A percentile compares a stretch with the other conserved stretches of the same genome.
Evolutionary conservation across 2,329 filamentous ascomycete species (phyloP).

Genomic region (Fusarium sp.): DNA sequence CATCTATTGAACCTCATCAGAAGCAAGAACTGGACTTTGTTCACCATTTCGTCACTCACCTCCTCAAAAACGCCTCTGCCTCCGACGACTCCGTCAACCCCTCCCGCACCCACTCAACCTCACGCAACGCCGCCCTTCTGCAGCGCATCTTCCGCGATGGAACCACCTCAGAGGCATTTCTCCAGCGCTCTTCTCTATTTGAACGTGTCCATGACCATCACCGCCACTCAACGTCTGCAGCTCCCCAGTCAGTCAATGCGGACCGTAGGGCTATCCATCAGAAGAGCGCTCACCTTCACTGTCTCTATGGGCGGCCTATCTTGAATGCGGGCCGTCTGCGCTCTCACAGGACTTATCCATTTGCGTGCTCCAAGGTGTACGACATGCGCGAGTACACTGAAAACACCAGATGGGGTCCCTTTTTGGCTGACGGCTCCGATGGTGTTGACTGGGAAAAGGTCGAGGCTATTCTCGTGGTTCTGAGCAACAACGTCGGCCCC

Average conservation of each 20-base stretch:
- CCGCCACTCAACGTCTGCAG: constrained; percentile 37
- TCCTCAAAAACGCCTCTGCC: constrained; percentile 56
- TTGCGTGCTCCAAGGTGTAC: constrained; percentile 74
- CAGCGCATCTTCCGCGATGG: constrained; percentile 54
- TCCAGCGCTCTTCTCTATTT: constrained; percentile 71
- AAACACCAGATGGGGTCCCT: constrained; percentile 73
- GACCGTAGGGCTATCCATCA: constrained; percentile 56
- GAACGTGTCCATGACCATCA: constrained; percentile 58
- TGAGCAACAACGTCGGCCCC: constrained; percentile 67
- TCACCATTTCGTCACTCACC: constrained; percentile 53
- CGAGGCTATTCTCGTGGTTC: constrained; percentile 74
- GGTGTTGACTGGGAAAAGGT: constrained; percentile 81
- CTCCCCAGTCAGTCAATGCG: constrained; percentile 10
- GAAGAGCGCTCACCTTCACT: constrained; percentile 73
- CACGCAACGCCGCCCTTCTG: constrained; percentile 58
- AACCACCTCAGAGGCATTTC: constrained; percentile 64
- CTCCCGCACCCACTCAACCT: constrained; percentile 52
- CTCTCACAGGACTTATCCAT: constrained; percentile 59
- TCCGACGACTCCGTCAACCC: constrained; percentile 44
- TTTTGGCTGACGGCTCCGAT: constrained; percentile 66
- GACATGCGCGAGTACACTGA: constrained; percentile 73
- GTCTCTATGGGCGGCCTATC: constrained; percentile 70
- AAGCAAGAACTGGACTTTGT: constrained; percentile 58
- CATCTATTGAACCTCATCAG: constrained; percentile 37
- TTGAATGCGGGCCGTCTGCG: constrained; percentile 50